Evolutionary conservation across 2,329 filamentous ascomycete genomes (phyloP).

Genomic region (Fusarium hostae): DNA sequence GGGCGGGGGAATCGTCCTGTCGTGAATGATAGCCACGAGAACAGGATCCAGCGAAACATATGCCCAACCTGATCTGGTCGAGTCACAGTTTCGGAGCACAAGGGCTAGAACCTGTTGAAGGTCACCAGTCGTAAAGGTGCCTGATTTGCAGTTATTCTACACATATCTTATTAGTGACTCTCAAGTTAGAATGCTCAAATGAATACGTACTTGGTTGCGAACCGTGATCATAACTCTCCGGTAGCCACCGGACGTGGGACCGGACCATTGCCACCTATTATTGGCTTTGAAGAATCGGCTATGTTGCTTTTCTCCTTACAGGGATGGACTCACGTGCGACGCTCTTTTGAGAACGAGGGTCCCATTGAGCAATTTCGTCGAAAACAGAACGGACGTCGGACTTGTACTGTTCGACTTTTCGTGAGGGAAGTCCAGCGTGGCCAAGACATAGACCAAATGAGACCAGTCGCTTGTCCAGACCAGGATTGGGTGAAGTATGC

Average conservation of each 20-base stretch:
- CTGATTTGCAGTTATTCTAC: not conserved
- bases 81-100: not conserved
- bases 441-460: not conserved
- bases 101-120: not conserved
- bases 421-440: not conserved
- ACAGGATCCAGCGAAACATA: not conserved
- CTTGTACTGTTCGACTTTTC: not conserved
- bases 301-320: not conserved
- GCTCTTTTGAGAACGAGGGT: not conserved
- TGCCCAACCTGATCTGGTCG: not conserved
- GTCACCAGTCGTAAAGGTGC: not conserved
- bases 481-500: not conserved
- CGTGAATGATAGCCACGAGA: not conserved
- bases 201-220: not conserved
- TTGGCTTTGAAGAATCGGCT: not conserved
- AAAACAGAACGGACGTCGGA: not conserved
- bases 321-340: not conserved
- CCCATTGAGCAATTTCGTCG: not conserved
- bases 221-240: not conserved
- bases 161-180: not conserved
- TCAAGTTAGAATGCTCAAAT: not conserved
- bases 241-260: not conserved
- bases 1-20: not conserved
- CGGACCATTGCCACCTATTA: not conserved
- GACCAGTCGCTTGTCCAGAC: not conserved